A percentile compares a stretch with the other conserved stretches of the same genome.
phyloP scores from a whole-genome alignment of 225 moss, liverwort and hornwort genomes.

The Takakia lepidozioides region DNA sequence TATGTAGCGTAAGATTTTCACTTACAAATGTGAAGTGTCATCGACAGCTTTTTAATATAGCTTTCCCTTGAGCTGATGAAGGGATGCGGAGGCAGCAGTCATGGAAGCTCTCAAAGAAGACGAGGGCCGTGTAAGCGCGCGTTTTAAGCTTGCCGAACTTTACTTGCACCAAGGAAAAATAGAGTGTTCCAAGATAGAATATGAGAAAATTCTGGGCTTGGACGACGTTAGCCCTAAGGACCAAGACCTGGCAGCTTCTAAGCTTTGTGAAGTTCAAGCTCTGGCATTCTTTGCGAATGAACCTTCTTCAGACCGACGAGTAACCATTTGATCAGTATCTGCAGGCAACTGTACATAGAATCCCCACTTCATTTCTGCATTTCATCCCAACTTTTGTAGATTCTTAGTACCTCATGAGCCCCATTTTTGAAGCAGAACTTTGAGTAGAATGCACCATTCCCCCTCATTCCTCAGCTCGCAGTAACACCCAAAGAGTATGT shows the following conservation, averaged over 20 bases:
- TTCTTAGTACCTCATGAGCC: too few species aligned
- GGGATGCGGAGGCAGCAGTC: slow-evolving; percentile 59
- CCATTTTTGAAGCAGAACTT: too few species aligned
- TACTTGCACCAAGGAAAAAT: slow-evolving; percentile 46
- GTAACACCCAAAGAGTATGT: too few species aligned
- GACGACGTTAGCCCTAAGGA: neutral
- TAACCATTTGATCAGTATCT: slow-evolving; percentile 48
- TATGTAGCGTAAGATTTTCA: too few species aligned
- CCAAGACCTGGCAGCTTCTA: slow-evolving; percentile 7
- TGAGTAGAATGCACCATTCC: too few species aligned
- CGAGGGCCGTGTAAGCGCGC: slow-evolving; percentile 21
- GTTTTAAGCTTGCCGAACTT: slow-evolving; percentile 49
- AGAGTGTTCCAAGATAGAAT: slow-evolving; percentile 35
- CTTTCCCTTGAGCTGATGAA: too few species aligned
- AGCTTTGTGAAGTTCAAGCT: slow-evolving; percentile 10
- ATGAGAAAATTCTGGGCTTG: slow-evolving; percentile 19
- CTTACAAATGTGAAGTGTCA: too few species aligned
- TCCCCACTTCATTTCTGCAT: too few species aligned
- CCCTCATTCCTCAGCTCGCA: too few species aligned
- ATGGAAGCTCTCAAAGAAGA: slow-evolving; percentile 38
- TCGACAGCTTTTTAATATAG: too few species aligned
- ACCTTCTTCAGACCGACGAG: neutral
- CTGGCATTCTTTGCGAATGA: slow-evolving; percentile 2
- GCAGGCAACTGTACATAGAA: too few species aligned
- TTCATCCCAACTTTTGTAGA: too few species aligned